Evolutionary conservation across 148 eudicot genomes (phyloP), one percentile per base, ranked within the genome.

Genomic region (Fagopyrum tataricum): DNA sequence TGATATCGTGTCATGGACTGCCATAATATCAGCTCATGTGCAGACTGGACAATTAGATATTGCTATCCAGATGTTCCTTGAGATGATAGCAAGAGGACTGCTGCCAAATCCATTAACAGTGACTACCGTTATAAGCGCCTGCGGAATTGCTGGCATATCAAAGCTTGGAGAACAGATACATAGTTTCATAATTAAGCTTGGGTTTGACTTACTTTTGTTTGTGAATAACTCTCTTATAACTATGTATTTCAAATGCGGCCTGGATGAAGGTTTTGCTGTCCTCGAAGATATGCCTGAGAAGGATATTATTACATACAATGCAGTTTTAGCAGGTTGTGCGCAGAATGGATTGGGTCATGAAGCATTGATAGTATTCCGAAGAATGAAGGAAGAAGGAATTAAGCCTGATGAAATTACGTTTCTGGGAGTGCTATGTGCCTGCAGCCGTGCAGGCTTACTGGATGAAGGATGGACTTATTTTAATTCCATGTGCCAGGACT

Each of bases 161-260:
- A 81, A 77, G 67, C 80, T 84, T 55, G 87, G 87, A 74, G 81
- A 84, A 70, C 87, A 84, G 77, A 77, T 84, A 64, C 84, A 84
- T 72, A 75, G 75, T n/a, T 79, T 79, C n/a, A 73, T 84, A 44
- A 44, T 46, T 74, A 84, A 84, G 78, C 78, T 81, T 68, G 87
- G 87, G 53, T 77, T 81, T 73, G 59, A 77, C 40, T 74, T 70
- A 20, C 73, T 48, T 64, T 51, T 79, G 58, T 84, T 73, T 53
- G 73, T 84, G 69, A 70, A 72, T 66, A 84, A 81, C 81, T 75
- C 84, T 64, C 76, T 84, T 13, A 70, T 81, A 48, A 79, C 84
- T 6, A 84, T 84, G 87, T 84, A 84, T 77, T 84, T 81, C 53
- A 84, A 76, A 52, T 76, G 77, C 26, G 84, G 84, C 14, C 75